Conservation (phyloP, 139 green algal species). For the Coccomyxa sp. region DNA sequence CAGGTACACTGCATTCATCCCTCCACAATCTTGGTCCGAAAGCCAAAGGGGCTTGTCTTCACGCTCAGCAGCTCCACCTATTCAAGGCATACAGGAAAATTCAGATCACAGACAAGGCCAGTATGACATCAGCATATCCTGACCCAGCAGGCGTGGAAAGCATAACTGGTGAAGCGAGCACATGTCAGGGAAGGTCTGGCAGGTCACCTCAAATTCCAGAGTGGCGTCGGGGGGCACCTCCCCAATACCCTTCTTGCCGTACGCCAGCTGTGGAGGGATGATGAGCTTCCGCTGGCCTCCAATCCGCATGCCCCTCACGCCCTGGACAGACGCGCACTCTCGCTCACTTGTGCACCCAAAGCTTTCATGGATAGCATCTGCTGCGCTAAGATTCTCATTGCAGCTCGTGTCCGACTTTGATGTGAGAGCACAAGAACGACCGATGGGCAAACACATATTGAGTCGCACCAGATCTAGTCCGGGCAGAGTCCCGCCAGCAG, state of each 20-base stretch:
- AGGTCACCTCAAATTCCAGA: constrained; percentile 57
- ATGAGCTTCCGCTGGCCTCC: constrained; percentile 69
- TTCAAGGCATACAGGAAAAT: too few relatives aligned
- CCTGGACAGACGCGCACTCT: constrained; percentile 13
- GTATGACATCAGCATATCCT: too few relatives aligned
- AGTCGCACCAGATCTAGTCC: constrained; percentile 80
- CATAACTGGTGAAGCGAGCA: too few relatives aligned
- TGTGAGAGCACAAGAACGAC: too few relatives aligned
- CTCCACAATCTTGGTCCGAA: constrained; percentile 63
- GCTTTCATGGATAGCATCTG: too few relatives aligned
- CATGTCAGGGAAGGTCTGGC: too few relatives aligned
- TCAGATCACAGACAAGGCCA: too few relatives aligned
- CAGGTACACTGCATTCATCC: constrained; percentile 45
- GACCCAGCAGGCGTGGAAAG: too few relatives aligned
- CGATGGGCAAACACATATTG: too few relatives aligned
- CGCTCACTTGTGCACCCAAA: too few relatives aligned
- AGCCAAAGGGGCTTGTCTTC: constrained; percentile 56
- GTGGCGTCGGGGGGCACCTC: constrained; percentile 76
- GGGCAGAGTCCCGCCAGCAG: constrained; percentile 52
- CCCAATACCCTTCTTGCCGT: constrained; percentile 59
- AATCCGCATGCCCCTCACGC: constrained; percentile 79
- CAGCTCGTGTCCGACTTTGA: too few relatives aligned
- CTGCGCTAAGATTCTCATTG: too few relatives aligned
- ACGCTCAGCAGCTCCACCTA: constrained; percentile 81
- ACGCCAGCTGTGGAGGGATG: constrained; percentile 74